A percentile compares a stretch with the other conserved stretches of the same genome.
phyloP scores from a whole-genome alignment of 2,329 filamentous ascomycete species.

The Claviceps purpurea region DNA sequence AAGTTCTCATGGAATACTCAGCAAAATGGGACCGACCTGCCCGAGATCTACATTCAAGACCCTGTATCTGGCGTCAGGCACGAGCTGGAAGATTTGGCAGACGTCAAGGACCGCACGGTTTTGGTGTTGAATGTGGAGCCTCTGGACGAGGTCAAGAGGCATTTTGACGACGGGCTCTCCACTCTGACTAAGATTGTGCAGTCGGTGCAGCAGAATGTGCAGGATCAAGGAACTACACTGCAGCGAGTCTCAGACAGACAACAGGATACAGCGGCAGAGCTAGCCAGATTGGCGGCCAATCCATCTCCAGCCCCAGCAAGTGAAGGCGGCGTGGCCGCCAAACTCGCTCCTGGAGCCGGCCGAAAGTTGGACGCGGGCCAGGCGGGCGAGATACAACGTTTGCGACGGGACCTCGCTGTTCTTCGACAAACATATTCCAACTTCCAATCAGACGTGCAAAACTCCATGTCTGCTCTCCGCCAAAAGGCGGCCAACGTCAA shows the following conservation, averaged over 20 bases:
- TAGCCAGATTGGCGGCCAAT: conserved; percentile 46
- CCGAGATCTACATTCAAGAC: conserved; percentile 97
- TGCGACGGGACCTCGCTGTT: conserved; percentile 81
- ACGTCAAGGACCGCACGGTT: conserved; percentile 90
- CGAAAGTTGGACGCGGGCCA: conserved; percentile 45
- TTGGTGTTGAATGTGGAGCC: conserved; percentile 89
- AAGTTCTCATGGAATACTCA: conserved; percentile 99
- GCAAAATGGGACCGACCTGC: conserved; percentile 79
- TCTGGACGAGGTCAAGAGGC: conserved; percentile 88
- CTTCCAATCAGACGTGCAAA: conserved; percentile 78
- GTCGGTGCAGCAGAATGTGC: conserved; percentile 68
- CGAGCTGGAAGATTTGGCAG: conserved; percentile 81
- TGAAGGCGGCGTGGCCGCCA: conserved; percentile 24
- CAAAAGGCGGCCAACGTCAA: conserved; percentile 75
- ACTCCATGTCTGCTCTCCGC: conserved; percentile 73
- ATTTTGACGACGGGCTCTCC: conserved; percentile 84
- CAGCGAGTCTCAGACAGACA: conserved; percentile 84
- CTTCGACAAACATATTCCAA: conserved; percentile 85
- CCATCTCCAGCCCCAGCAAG: conserved; percentile 29
- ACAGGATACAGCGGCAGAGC: conserved; percentile 76
- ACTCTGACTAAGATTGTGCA: conserved; percentile 73
- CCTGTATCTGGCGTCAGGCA: conserved; percentile 91
- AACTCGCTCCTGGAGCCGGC: conserved; percentile 18
- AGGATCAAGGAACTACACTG: conserved; percentile 69
- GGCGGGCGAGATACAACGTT: conserved; percentile 62